Evolutionary conservation across 768 basidiomycete genomes (phyloP).

Genomic region (Phaeotremella fagi): DNA sequence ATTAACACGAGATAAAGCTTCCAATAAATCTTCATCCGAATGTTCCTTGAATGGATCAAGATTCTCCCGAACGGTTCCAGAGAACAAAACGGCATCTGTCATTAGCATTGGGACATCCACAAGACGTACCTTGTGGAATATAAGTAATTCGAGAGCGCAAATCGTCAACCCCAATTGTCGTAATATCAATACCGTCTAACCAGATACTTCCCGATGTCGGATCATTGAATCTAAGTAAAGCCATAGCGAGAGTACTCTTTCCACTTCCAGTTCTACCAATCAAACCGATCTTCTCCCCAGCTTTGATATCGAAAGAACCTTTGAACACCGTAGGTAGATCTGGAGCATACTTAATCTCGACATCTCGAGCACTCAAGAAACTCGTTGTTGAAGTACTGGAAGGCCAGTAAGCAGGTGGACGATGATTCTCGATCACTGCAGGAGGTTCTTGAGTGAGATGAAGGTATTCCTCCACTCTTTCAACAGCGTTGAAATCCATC

Average conservation of each 20-base stretch:
- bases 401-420: constrained; percentile 90
- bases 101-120: not conserved
- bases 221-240: constrained; percentile 77
- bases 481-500: constrained; percentile 61
- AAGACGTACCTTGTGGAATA: constrained; percentile 49
- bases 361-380: constrained; percentile 66
- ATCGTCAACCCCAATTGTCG: constrained; percentile 76
- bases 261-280: constrained; percentile 67
- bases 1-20: constrained; percentile 75
- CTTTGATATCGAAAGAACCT: constrained; percentile 65
- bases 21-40: constrained; percentile 70
- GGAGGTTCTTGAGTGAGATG: constrained; percentile 83
- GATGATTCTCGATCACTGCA: constrained; percentile 63
- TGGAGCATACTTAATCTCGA: constrained; percentile 75
- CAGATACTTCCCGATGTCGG: constrained; percentile 68
- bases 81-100: constrained; percentile 55
- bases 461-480: constrained; percentile 86
- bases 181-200: constrained; percentile 84
- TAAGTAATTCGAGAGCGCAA: constrained; percentile 51
- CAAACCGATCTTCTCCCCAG: constrained; percentile 70
- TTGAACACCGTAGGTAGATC: constrained; percentile 77
- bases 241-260: constrained; percentile 68
- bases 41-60: constrained; percentile 60
- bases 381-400: constrained; percentile 60
- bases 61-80: constrained; percentile 58